phyloP scores from a whole-genome alignment of 148 eudicot species.

The Camellia granthamiana region DNA sequence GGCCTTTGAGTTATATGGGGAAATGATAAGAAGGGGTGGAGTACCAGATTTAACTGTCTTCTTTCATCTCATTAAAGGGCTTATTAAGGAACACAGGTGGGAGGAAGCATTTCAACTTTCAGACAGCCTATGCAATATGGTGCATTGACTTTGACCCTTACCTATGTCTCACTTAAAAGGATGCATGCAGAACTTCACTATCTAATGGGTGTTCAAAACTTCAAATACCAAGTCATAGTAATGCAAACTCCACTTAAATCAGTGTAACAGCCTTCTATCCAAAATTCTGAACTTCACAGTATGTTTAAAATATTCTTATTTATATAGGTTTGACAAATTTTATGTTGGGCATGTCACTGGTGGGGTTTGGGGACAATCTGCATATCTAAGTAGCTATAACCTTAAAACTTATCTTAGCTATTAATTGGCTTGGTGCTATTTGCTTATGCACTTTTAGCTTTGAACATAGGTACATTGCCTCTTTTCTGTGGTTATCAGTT shows the following conservation, averaged over 20 bases:
- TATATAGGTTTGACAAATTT: neutral
- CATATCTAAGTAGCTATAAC: neutral
- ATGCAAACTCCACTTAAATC: too few species aligned
- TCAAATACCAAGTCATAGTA: neutral
- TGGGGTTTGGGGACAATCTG: neutral
- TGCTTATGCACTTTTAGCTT: neutral
- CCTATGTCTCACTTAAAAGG: neutral
- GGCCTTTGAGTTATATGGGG: constrained; percentile 69
- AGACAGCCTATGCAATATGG: constrained; percentile 63
- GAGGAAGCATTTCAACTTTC: constrained; percentile 82
- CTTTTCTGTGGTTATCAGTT: neutral
- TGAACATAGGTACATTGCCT: neutral
- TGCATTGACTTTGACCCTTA: constrained; percentile 18
- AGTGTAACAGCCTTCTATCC: neutral
- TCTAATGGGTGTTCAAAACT: neutral
- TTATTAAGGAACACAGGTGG: constrained; percentile 63
- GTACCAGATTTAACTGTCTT: constrained; percentile 49
- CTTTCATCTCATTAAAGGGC: constrained; percentile 62
- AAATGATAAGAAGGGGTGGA: constrained; percentile 59
- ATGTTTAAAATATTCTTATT: neutral
- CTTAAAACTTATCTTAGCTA: neutral
- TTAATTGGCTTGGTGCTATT: neutral
- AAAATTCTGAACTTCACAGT: neutral
- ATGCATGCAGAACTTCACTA: neutral
- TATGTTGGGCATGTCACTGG: neutral